These are phyloP conservation scores for Penicillium polonicum DNA, from an alignment of 2,329 filamentous ascomycete species.

Conservation along the genomic window DNA sequence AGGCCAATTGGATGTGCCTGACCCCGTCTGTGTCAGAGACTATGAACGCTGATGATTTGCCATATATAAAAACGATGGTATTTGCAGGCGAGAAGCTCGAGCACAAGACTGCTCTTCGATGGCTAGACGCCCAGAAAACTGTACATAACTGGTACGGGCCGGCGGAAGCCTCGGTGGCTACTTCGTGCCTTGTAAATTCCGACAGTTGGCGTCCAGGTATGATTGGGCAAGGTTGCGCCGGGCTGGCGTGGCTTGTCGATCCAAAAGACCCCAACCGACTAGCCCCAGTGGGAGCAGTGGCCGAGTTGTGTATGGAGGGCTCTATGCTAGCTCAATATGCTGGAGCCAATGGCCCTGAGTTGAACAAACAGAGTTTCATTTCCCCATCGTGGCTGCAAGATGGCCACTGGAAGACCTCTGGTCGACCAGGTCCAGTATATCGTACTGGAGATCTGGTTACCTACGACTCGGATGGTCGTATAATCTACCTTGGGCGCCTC, in stretches of 20 bases:
- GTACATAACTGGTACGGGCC: slow-evolving; percentile 1
- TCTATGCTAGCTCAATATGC: background rate
- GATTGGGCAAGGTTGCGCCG: background rate
- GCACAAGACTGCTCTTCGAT: background rate
- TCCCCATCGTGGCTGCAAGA: background rate
- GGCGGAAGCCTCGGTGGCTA: background rate
- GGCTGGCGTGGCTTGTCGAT: background rate
- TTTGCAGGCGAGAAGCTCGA: background rate
- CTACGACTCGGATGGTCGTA: background rate
- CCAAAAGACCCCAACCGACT: background rate
- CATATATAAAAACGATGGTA: background rate
- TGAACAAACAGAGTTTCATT: background rate
- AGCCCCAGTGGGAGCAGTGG: background rate
- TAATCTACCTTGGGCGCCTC: background rate
- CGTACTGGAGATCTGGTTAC: background rate
- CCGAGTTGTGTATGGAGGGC: background rate
- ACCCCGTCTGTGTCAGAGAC: background rate
- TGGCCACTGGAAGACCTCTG: background rate
- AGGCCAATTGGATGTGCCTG: background rate
- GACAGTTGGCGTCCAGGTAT: background rate
- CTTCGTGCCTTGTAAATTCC: background rate
- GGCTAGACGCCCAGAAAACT: background rate
- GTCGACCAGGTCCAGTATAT: background rate
- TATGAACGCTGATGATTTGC: background rate
- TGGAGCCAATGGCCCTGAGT: background rate